Base-by-base conservation (phyloP, 179 eudicot species). In the Carnegiea gigantea region DNA sequence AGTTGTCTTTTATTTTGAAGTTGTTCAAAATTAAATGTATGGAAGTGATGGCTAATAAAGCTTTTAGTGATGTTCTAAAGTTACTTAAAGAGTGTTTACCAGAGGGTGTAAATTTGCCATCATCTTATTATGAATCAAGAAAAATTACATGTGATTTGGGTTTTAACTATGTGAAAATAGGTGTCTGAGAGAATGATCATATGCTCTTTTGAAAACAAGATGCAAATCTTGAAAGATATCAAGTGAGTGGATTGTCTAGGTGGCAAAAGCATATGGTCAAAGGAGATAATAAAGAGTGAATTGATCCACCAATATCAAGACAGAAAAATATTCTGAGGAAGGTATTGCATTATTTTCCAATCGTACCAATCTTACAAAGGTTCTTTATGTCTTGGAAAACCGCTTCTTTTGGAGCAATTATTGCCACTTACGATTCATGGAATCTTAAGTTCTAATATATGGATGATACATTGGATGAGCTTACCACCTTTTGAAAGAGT, bases 361-460 rank as follows among this genome's bases (percentile, higher is more conserved):
- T 54, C 62, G 7, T 10, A 54, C 18, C 62, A 54, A 14, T 3
- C 1, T 54, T 54, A 54, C 62, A 13, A 54, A 40, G 44, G 44
- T 40, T 40, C 3, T 40, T 5, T 40, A 40, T 40, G 44, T 7
- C 44, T 40, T 0, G 44, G 8, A 40, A 40, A 40, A 40, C 36
- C 36, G 1, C 36, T 51, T 51, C 18, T 51, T 51, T 51, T 51
- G 3, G 57, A 84, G 74, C 78, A 87, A 23, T n/a, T 82, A 14
- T 40, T 84, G 9, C 82, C 82, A 5, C n/a, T 86, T 10, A 18
- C 18, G 18, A 11, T 51, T 51, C 57, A 15, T 11, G 57, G 57
- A 51, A 15, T 13, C 44, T 7, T 9, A 40, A 40, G 44, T 40
- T 40, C 44, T 40, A 40, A 3, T 40, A 3, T 40, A 3, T 40